Evolutionary conservation across 164 flowering plant species (phyloP).

Genomic region (Liriodendron chinense): DNA sequence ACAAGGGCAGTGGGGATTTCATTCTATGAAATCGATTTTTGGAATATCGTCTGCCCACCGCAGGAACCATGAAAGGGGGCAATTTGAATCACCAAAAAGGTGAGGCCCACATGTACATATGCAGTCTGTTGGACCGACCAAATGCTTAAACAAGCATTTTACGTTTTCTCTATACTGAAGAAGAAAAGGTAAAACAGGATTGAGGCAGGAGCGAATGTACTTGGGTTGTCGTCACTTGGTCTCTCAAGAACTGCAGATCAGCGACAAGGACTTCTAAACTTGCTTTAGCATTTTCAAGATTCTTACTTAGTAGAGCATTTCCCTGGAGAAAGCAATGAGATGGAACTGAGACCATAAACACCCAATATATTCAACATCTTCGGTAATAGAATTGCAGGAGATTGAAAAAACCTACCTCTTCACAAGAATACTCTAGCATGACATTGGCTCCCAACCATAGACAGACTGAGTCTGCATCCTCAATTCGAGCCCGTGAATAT

Average conservation of each 20-base stretch:
- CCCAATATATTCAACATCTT: neutral
- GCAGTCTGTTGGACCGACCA: neutral
- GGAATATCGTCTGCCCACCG: neutral
- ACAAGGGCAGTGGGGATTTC: neutral
- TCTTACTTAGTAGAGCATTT: constrained; percentile 59
- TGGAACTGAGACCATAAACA: neutral
- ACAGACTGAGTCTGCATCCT: constrained; percentile 76
- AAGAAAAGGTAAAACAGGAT: neutral
- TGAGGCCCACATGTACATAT: neutral
- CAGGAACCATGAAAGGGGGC: neutral
- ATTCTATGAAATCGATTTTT: neutral
- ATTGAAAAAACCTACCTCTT: constrained; percentile 20
- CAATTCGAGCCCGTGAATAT: constrained; percentile 78
- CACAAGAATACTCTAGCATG: constrained; percentile 74
- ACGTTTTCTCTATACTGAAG: neutral
- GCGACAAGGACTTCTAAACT: constrained; percentile 80
- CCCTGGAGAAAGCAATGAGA: constrained; percentile 45
- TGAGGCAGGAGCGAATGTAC: constrained; percentile 20
- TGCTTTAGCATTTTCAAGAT: constrained; percentile 88
- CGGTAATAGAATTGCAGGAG: neutral
- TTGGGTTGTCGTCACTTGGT: constrained; percentile 90
- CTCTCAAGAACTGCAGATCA: constrained; percentile 81
- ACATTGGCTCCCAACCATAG: constrained; percentile 99
- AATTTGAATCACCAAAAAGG: neutral
- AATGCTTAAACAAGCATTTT: neutral